Evolutionary conservation across 306 rosid species (phyloP), one percentile per base, ranked within the genome.

Genomic region (Betula pendula): DNA sequence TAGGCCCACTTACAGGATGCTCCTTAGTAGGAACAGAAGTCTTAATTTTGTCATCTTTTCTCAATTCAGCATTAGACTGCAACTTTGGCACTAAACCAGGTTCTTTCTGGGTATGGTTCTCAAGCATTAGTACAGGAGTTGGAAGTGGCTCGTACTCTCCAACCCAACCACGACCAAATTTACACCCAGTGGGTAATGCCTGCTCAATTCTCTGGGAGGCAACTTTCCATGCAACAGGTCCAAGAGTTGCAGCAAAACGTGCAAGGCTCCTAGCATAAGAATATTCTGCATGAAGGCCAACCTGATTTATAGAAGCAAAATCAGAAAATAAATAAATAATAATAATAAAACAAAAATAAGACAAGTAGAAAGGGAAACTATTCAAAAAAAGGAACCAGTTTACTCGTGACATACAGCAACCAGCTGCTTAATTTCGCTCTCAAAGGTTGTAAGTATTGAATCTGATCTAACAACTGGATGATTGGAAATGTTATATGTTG

Each of bases 101-200:
- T 50, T 87, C 91, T 80, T 87, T 87, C 68, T 82, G 97, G 58
- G 65, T 55, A 76, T 76, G 79, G 51, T 78, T 90, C 81, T 86
- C 88, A 25, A 96, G 83, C 91, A 86, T 80, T 75, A 92, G 81
- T 72, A 91, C 94, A 22, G 99, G 98, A 56, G 97, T 92, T 56
- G 96, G 98, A 80, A 91, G 96, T 3, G 99, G 99, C 85, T 96
- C 99, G 31, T 91, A 96, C 68, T 96, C 99, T 80, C 96, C 99
- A 49, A 96, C 99, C 99, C 98, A 96, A 80, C 99, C 99, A 35
- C 93, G 90, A 25, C 98, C 98, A 75, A 84, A 96, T 86, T 92
- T 92, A 81, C 88, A 92, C 47, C 91, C 98, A 53, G 88, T 77
- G 76, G 99, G 97, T 40, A 96, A 80, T 75, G 90, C 96, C 76